phyloP scores from a whole-genome alignment of 2,329 filamentous ascomycete genomes.

The Nothophoma quercina region DNA sequence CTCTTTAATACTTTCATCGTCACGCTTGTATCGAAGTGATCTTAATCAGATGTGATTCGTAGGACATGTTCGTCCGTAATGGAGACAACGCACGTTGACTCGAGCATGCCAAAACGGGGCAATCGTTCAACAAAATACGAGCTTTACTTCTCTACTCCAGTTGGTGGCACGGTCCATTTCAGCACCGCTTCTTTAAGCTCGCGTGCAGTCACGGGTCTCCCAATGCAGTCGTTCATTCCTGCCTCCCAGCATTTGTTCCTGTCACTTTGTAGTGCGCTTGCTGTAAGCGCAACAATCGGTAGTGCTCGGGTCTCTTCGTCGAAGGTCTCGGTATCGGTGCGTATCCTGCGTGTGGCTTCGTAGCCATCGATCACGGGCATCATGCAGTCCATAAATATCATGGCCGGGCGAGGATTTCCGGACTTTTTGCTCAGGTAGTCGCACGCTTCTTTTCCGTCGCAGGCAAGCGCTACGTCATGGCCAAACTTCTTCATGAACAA shows the following conservation, averaged over 20 bases:
- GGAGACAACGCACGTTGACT: too few species aligned
- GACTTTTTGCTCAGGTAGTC: conserved; percentile 28
- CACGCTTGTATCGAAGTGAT: too few species aligned
- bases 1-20: too few species aligned
- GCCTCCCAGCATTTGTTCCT: conserved; percentile 11
- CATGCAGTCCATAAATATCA: conserved; percentile 42
- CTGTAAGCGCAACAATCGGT: conserved; percentile 92
- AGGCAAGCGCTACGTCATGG: conserved; percentile 24
- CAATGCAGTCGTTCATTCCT: conserved; percentile 10
- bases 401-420: conserved; percentile 16
- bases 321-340: conserved; percentile 59
- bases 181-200: too few species aligned
- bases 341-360: conserved; percentile 35
- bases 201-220: too few species aligned
- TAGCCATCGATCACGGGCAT: conserved; percentile 45
- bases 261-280: conserved; percentile 17
- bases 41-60: too few species aligned
- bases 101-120: too few species aligned
- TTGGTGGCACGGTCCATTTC: too few species aligned
- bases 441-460: conserved; percentile 35
- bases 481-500: conserved; percentile 30
- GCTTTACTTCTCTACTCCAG: too few species aligned
- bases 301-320: conserved; percentile 55
- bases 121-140: too few species aligned
- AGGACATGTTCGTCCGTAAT: too few species aligned